Base-by-base conservation (phyloP, 139 green algal species). In the Limnomonas spitsbergensis region DNA sequence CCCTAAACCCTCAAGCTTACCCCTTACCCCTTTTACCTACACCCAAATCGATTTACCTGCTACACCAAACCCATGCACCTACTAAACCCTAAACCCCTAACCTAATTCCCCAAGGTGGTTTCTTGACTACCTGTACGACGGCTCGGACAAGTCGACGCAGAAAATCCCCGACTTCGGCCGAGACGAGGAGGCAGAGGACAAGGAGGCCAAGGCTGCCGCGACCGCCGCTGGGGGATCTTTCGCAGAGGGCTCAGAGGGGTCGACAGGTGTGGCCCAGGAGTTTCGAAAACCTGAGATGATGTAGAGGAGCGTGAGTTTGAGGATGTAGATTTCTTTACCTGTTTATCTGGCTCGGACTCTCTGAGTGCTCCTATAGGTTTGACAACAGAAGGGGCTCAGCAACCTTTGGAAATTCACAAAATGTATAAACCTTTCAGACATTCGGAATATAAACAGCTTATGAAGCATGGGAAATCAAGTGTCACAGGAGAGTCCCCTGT, bases 51-150 rank as follows among this genome's bases (percentile, higher is more conserved):
- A 61, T 61, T 61, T 61, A 20, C 14, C 14, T 61, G 14, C 14
- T 20, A 20, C 47, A 29, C 14, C 20, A 20, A 61, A 61, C 14
- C 47, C n/a, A n/a, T n/a, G n/a, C n/a, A n/a, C n/a, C n/a, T n/a
- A n/a, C n/a, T n/a, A n/a, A n/a, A n/a, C n/a, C n/a, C n/a, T n/a
- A n/a, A n/a, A n/a, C n/a, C n/a, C n/a, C n/a, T n/a, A n/a, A n/a
- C n/a, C n/a, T n/a, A n/a, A n/a, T n/a, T n/a, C n/a, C n/a, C n/a
- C n/a, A n/a, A 70, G 56, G 29, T 70, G 56, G 56, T 70, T 70
- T 70, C 7, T 38, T 38, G 56, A 70, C 27, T 70, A 38, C 42
- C 31, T 78, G 42, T 78, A 78, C 52, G 73, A 78, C 69, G 73
- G 73, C 53, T 47, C 29, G 3, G 14, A 47, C 31, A 32, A 78